Conservation (phyloP, 441 rosid genomes). For the California macrophylla region DNA sequence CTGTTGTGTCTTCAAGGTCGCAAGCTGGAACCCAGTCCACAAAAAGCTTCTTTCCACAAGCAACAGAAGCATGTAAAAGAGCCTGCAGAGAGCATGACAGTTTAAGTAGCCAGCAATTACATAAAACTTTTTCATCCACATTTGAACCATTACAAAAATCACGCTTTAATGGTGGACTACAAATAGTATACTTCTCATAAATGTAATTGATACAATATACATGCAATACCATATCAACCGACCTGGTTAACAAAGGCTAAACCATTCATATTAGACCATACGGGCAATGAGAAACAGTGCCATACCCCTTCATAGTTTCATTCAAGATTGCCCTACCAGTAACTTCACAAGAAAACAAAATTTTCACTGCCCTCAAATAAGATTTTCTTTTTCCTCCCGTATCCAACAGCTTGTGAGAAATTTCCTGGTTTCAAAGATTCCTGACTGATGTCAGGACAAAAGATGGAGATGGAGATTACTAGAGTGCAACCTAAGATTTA, state of each 20-base stretch:
- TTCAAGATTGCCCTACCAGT: not conserved
- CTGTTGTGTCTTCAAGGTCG: slow-evolving; percentile 18
- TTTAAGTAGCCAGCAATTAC: slow-evolving; percentile 4
- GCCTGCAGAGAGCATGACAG: slow-evolving; percentile 19
- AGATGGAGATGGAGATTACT: not conserved
- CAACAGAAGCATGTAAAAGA: slow-evolving; percentile 24
- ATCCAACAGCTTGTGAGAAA: not conserved
- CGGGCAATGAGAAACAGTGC: not conserved
- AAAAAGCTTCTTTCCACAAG: slow-evolving; percentile 15
- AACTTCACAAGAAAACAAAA: not conserved
- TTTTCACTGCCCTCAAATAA: not conserved
- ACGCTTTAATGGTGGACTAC: not conserved
- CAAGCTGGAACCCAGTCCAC: slow-evolving; percentile 28
- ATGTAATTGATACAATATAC: not conserved
- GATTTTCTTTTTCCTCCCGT: not conserved
- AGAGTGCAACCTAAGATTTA: not conserved
- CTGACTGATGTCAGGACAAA: not conserved
- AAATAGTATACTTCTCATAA: not conserved
- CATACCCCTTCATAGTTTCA: not conserved
- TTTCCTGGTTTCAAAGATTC: not conserved
- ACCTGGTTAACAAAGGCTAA: not conserved
- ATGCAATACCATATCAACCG: not conserved
- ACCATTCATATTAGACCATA: not conserved
- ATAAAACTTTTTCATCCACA: not conserved
- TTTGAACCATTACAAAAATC: not conserved